phyloP scores from a whole-genome alignment of 805 yeast genomes.

The Scheffersomyces coipomensis region DNA sequence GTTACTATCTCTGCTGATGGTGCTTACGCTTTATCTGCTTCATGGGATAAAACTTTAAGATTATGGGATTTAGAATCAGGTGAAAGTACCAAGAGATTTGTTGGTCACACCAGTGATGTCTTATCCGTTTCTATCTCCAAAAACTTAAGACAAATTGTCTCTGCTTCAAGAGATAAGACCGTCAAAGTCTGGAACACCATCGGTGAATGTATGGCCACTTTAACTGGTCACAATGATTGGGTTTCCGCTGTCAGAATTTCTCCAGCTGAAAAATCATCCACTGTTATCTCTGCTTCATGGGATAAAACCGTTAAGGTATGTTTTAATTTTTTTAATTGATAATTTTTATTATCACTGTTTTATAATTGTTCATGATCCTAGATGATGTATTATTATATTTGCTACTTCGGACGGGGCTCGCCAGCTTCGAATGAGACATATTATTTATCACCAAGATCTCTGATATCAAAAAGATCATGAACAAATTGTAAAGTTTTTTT shows the following conservation, averaged over 20 bases:
- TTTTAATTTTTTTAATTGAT: constrained; percentile 21
- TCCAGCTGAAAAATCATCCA: constrained; percentile 71
- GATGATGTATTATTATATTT: constrained; percentile 85
- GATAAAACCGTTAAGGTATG: constrained; percentile 99
- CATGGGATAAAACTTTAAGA: constrained; percentile 99
- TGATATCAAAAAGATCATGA: constrained; percentile 48
- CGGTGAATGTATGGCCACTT: constrained; percentile 94
- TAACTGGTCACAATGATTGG: constrained; percentile 98
- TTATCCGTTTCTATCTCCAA: constrained; percentile 94
- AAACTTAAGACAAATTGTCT: constrained; percentile 95
- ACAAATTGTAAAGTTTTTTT: constrained; percentile 1
- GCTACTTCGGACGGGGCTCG: constrained; percentile 96
- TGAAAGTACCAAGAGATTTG: constrained; percentile 90
- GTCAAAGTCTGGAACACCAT: constrained; percentile 99
- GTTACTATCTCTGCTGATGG: constrained; percentile 98
- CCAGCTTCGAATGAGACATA: constrained; percentile 89
- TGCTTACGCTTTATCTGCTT: constrained; percentile 95
- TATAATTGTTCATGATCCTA: constrained; percentile 23
- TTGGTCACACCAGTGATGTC: constrained; percentile 97
- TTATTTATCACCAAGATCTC: constrained; percentile 96
- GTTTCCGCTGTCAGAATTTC: constrained; percentile 97
- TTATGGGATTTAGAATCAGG: constrained; percentile 97
- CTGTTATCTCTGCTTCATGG: constrained; percentile 97
- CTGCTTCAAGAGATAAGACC: constrained; percentile 99
- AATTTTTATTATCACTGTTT: constrained; percentile 2